Conservation (phyloP, 2,329 filamentous ascomycete species). For the Colletotrichum gigasporum region DNA sequence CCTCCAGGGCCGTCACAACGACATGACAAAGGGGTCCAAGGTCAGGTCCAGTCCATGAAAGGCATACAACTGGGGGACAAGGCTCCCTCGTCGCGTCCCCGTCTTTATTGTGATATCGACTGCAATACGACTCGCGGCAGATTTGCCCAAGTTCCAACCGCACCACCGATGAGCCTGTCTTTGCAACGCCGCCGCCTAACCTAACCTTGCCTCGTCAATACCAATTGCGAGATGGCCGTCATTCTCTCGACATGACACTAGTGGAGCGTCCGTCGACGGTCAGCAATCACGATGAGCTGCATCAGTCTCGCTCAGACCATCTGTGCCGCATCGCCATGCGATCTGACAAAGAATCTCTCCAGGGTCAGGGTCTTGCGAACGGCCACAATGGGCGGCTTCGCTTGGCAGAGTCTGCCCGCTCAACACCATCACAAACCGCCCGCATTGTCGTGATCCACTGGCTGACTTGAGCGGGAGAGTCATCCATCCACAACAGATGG, state of each 20-base stretch:
- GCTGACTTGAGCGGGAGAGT: conserved; percentile 19
- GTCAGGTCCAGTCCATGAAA: no score
- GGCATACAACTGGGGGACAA: neutral
- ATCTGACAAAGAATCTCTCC: conserved; percentile 15
- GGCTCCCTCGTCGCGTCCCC: neutral
- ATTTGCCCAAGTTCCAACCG: conserved; percentile 30
- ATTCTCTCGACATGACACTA: conserved; percentile 13
- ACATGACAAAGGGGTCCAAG: conserved; percentile 10
- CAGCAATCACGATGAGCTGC: conserved; percentile 30
- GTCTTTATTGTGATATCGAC: conserved; percentile 17
- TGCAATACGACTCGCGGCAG: conserved; percentile 20
- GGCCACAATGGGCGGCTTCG: neutral
- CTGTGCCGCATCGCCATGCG: conserved; percentile 26
- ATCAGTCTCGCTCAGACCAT: conserved; percentile 28
- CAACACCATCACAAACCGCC: conserved; percentile 2
- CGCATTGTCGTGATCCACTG: conserved; percentile 6
- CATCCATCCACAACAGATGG: conserved; percentile 21
- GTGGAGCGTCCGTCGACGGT: conserved; percentile 15
- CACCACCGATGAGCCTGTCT: conserved; percentile 10
- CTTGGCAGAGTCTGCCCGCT: no score
- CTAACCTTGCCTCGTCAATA: neutral
- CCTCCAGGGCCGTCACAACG: neutral
- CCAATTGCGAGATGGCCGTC: conserved; percentile 2
- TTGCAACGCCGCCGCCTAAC: neutral
- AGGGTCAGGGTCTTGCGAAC: conserved; percentile 12